Evolutionary conservation across 768 basidiomycete genomes (phyloP).

Genomic region (Plicaturopsis crispa): DNA sequence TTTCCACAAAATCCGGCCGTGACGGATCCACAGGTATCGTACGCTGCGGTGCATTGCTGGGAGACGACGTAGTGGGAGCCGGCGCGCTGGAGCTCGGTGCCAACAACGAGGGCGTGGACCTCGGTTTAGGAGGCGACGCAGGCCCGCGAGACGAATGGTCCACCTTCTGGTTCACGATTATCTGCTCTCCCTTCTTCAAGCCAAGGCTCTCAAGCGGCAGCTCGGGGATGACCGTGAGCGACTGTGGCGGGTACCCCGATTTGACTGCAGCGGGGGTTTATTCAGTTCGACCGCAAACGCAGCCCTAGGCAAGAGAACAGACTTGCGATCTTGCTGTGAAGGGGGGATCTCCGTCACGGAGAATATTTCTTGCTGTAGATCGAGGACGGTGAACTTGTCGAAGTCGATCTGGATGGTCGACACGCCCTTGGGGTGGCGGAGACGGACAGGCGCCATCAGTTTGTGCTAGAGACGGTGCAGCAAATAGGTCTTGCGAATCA

Average conservation of each 20-base stretch:
- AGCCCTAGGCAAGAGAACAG: conserved; percentile 1
- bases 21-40: conserved; percentile 15
- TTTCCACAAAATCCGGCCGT: conserved; percentile 53
- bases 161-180: conserved; percentile 59
- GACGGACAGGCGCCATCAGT: conserved; percentile 73
- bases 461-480: too few relatives aligned
- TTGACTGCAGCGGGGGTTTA: conserved; percentile 41
- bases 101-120: too few relatives aligned
- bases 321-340: conserved; percentile 71
- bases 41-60: conserved; percentile 14
- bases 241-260: conserved; percentile 77
- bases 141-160: conserved; percentile 20
- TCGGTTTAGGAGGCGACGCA: conserved; percentile 9
- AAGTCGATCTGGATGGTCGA: conserved; percentile 68
- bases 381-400: conserved; percentile 53
- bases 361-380: conserved; percentile 70
- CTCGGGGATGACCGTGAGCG: conserved; percentile 65
- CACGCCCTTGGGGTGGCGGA: conserved; percentile 82
- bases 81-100: conserved; percentile 2
- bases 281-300: not conserved
- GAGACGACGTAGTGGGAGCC: conserved; percentile 12
- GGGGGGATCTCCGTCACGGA: conserved; percentile 62
- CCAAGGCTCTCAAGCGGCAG: conserved; percentile 73
- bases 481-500: too few relatives aligned
- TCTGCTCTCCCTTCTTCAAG: conserved; percentile 72